Base-by-base conservation (phyloP, 1,139 yeast species). In the Scheffersomyces insectosa region DNA sequence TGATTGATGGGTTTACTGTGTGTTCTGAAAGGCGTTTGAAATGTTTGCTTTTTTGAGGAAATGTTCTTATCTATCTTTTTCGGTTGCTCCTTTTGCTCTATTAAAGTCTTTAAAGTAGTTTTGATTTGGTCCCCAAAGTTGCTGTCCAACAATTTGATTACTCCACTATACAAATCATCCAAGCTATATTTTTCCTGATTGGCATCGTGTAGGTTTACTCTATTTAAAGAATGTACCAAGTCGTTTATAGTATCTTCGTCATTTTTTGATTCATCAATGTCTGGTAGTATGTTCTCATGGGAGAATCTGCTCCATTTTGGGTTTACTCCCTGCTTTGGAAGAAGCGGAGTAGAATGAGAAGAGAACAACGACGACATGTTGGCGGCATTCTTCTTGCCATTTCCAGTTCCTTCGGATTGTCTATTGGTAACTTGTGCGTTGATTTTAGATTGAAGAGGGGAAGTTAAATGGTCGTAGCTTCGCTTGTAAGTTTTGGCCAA, bases 331-430 rank as follows among this genome's bases (percentile, higher is more conserved):
- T 48, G 46, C 37, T 47, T 42, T n/a, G 39, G 8, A 35, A 48
- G 39, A 33, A 66, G 49, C 1, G 72, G 72, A 0, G 72, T 66
- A 4, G 70, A 64, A 43, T 68, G 72, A 3, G 69, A 62, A 11
- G 66, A 58, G 8, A 62, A 50, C 33, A 47, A 42, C 9, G 48
- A 45, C 27, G 48, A 31, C 39, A 28, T 40, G 32, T 16, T 29
- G 20, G 25, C 25, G 25, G 25, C 8, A 20, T 20, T 20, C 25
- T 20, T 20, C 8, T 20, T 20, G 25, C 25, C 25, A 20, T 20
- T 20, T 20, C 25, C 25, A 6, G 25, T 20, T 20, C 25, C 25
- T 20, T 20, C 25, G 5, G 25, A 6, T 20, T 20, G 6, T 20
- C 25, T 20, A 7, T 4, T 20, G 25, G 9, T 6, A 20, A 7